Conservation (phyloP, 257 asterid genomes). For the Solanum medicagineum region DNA sequence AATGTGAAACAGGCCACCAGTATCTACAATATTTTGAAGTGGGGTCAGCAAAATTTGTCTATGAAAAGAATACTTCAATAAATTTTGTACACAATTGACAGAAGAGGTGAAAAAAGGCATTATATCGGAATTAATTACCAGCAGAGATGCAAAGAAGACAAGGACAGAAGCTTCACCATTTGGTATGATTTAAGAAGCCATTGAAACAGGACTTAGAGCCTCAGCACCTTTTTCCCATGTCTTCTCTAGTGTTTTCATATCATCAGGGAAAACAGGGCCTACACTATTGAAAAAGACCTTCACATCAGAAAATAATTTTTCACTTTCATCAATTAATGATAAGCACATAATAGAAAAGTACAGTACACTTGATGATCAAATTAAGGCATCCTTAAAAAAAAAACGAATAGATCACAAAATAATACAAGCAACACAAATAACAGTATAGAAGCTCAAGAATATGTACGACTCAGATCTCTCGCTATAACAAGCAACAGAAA, state of each 20-base stretch:
- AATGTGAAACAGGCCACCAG: background rate
- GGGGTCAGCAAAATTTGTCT: background rate
- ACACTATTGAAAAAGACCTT: background rate
- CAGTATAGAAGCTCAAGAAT: background rate
- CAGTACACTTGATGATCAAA: background rate
- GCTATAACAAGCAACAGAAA: too few relatives aligned
- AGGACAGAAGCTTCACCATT: slow-evolving; percentile 34
- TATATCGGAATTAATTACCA: slow-evolving; percentile 29
- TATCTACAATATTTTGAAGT: background rate
- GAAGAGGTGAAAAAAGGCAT: background rate
- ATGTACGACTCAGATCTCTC: background rate
- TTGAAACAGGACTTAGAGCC: background rate
- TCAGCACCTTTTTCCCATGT: background rate
- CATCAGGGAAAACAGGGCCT: slow-evolving; percentile 1
- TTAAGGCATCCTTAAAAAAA: background rate
- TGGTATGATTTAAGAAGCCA: slow-evolving; percentile 17
- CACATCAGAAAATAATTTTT: background rate
- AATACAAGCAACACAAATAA: background rate
- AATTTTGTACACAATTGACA: background rate
- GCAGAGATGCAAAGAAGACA: slow-evolving; percentile 79
- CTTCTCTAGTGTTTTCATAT: slow-evolving; percentile 25
- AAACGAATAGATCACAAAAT: background rate
- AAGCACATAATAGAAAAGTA: background rate
- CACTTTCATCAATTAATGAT: background rate
- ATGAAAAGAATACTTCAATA: background rate